These are phyloP conservation scores for Jimgerdemannia lactiflua DNA, from an alignment of 192 early-diverging fungal species.

Conservation along the genomic window DNA sequence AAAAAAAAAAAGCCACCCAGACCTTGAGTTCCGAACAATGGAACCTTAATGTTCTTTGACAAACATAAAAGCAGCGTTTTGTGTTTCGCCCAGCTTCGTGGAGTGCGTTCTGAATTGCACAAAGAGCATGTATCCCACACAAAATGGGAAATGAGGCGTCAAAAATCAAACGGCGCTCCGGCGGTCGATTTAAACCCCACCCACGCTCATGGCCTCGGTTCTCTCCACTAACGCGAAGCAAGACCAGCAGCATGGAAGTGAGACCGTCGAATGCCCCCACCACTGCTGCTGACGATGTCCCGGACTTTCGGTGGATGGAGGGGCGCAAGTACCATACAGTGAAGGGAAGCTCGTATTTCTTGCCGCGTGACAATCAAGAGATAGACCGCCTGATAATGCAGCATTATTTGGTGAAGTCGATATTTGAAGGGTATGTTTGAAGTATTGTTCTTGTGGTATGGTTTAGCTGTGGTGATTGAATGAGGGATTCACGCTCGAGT, in stretches of 20 bases:
- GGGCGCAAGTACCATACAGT: constrained; percentile 35
- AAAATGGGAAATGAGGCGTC: neutral
- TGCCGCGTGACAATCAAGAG: constrained; percentile 51
- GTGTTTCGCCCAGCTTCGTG: too few relatives aligned
- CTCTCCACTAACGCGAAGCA: neutral
- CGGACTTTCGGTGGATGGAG: constrained; percentile 27
- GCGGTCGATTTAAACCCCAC: neutral
- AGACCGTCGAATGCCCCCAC: constrained; percentile 7
- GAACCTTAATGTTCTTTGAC: too few relatives aligned
- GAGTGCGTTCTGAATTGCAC: neutral
- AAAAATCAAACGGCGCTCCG: neutral
- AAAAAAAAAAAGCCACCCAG: too few relatives aligned
- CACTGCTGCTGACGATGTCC: constrained; percentile 7
- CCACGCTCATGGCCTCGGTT: neutral
- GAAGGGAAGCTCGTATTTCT: constrained; percentile 38
- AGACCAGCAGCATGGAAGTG: neutral
- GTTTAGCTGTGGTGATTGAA: too few relatives aligned
- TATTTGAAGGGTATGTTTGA: constrained; percentile 36
- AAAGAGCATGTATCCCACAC: neutral
- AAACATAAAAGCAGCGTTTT: too few relatives aligned
- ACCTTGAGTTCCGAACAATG: too few relatives aligned
- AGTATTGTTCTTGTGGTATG: too few relatives aligned
- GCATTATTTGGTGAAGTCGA: constrained; percentile 49
- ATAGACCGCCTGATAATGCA: constrained; percentile 46
- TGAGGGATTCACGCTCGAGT: too few relatives aligned